Evolutionary conservation across 176 grass and related monocot genomes (phyloP), one percentile per base, ranked within the genome.

Genomic region (Themeda triandra): DNA sequence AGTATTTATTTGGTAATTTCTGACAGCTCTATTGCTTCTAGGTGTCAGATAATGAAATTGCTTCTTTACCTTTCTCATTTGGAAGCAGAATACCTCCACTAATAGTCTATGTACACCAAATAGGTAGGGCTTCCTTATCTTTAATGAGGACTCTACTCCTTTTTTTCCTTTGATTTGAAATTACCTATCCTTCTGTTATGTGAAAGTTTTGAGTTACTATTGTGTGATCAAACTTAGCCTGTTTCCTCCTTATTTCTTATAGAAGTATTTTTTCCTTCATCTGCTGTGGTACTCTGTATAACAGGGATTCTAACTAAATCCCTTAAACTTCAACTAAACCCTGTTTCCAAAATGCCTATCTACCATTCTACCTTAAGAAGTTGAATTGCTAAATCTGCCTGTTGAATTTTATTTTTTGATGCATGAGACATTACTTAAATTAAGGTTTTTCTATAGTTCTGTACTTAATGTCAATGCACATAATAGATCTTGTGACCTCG

Each of bases 81-180:
- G 85, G 76, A 85, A 88, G 87, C 88, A 98, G 89, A 88, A 98
- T 85, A 81, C 79, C 87, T 83, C 92, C 95, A 3, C 19, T 76
- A 63, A 90, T 95, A 80, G 85, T 98, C 76, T 98, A 98, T 93
- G 85, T 93, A 76, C 92, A 93, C 69, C 95, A 98, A 92, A 91
- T 98, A 88, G 95, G 95, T 98, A 88, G 40, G 70, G 13, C 10
- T 86, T 88, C 45, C 35, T 75, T 42, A 42, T 81, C 71, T 81
- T 72, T 77, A 31, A 49, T 83, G 69, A 79, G 5, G 83, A 48
- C 37, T 69, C 63, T 85, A n/a, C 21, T 93, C 28, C 63, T 23
- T 71, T 62, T 73, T n/a, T 63, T 68, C 14, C n/a, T 53, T 79
- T 59, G 37, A 25, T 79, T 86, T 83, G 8, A 67, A 65, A 74